Evolutionary conservation across 2,329 filamentous ascomycete genomes (phyloP).

Genomic region (Neospermospora avenae): DNA sequence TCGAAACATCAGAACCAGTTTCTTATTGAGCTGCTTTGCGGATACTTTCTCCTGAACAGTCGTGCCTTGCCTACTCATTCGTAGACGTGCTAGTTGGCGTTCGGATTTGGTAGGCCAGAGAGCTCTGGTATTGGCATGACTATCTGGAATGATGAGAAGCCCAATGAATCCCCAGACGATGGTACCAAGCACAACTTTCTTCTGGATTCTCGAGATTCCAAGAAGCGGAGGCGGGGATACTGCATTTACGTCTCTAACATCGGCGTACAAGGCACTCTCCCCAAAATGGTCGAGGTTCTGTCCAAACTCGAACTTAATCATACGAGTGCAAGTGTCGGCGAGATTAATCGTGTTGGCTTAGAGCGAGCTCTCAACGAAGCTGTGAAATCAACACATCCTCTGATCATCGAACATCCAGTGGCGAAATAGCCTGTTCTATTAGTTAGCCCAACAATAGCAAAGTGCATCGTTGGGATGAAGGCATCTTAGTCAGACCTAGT

Average conservation of each 20-base stretch:
- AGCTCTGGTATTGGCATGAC: too few relatives aligned
- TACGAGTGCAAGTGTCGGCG: slow-evolving; percentile 74
- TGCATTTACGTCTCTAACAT: slow-evolving; percentile 70
- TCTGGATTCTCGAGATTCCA: slow-evolving; percentile 81
- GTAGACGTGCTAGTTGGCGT: too few relatives aligned
- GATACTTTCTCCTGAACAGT: too few relatives aligned
- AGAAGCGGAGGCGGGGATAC: slow-evolving; percentile 72
- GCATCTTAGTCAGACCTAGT: slow-evolving; percentile 74
- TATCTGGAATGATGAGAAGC: too few relatives aligned
- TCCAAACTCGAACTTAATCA: slow-evolving; percentile 77
- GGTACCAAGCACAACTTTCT: slow-evolving; percentile 74
- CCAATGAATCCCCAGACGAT: too few relatives aligned
- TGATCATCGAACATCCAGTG: slow-evolving; percentile 73
- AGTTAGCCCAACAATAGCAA: slow-evolving; percentile 73
- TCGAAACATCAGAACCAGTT: too few relatives aligned
- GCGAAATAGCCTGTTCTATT: slow-evolving; percentile 80
- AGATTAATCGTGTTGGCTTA: slow-evolving; percentile 60
- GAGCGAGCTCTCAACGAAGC: slow-evolving; percentile 74
- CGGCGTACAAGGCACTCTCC: slow-evolving; percentile 75
- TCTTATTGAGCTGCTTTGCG: too few relatives aligned
- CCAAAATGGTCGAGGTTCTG: slow-evolving; percentile 61
- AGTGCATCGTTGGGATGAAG: slow-evolving; percentile 75
- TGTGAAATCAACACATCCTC: slow-evolving; percentile 67
- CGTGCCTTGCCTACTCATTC: too few relatives aligned
- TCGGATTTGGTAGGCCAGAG: too few relatives aligned